Base-by-base conservation (phyloP, 495 filamentous ascomycete species). In the Xylaria scruposa region DNA sequence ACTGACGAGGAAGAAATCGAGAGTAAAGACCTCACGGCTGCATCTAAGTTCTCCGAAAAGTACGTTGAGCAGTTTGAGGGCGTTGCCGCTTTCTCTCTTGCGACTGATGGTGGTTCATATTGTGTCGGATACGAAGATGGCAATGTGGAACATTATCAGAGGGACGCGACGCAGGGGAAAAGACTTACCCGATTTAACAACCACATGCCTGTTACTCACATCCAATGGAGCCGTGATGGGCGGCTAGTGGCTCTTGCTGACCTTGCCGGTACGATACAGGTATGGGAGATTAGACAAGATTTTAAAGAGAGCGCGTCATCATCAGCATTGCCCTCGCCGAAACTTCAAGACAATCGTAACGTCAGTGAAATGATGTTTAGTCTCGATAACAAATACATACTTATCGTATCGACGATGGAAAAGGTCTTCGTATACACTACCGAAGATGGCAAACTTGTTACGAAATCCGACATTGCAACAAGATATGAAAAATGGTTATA, bases 61-160 rank as follows among this genome's bases (percentile, higher is more conserved):
- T 44, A 0, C 0, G n/a, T 15, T 21, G 36, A 40, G n/a, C n/a
- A 62, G n/a, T 40, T 44, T 62, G 36, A 24, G 9, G 31, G 9
- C 13, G 40, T 64, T 13, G n/a, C 42, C 40, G 29, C 75, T 8
- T 68, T 81, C 12, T 78, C 77, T 58, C 74, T 17, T 13, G 36
- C 61, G 15, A 38, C 59, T 6, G 33, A 62, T 12, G n/a, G 36
- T 13, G 1, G 19, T 24, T 62, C 59, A 4, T 62, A 62, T 26
- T 62, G 59, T 26, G 59, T 62, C 42, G 59, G 59, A 42, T 62
- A 42, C 10, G 59, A 62, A 21, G 33, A 62, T 42, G 59, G 59
- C n/a, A 38, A 42, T 13, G 59, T 62, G 4, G 59, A 62, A 15
- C n/a, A 31, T 42, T 62, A 26, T 15, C 5, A 26, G 36, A 62